A percentile compares a stretch with the other conserved stretches of the same genome.
Conservation (phyloP, 2,329 filamentous ascomycete species). For the Penicillium frequentans region DNA sequence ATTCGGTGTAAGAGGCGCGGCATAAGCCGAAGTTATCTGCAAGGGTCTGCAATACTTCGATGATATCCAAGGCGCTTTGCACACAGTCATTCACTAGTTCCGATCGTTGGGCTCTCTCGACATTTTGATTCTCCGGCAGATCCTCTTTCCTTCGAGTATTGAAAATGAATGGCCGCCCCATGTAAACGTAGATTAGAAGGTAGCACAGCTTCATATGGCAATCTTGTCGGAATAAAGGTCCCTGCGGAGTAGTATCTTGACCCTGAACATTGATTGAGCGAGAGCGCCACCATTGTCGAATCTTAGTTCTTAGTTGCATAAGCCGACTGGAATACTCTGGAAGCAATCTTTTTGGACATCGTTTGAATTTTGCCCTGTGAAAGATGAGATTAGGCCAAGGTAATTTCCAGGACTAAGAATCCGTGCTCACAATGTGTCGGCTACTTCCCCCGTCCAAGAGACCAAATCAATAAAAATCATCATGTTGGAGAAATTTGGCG, state of each 20-base stretch:
- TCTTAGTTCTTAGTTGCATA: constrained; percentile 32
- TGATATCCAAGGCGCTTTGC: constrained; percentile 51
- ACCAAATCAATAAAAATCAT: constrained; percentile 47
- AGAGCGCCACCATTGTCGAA: constrained; percentile 41
- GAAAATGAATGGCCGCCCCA: constrained; percentile 55
- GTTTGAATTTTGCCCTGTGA: constrained; percentile 36
- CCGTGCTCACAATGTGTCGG: constrained; percentile 39
- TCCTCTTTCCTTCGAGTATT: constrained; percentile 17
- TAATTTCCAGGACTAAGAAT: neutral
- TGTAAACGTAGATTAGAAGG: constrained; percentile 53
- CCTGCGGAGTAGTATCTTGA: constrained; percentile 39
- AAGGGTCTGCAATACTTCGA: constrained; percentile 51
- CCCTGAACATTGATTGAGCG: constrained; percentile 36
- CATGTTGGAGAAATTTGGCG: constrained; percentile 47
- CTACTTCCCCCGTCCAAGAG: constrained; percentile 37
- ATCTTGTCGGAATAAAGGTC: constrained; percentile 48
- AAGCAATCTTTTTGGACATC: constrained; percentile 36
- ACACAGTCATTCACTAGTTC: constrained; percentile 53
- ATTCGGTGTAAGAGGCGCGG: constrained; percentile 56
- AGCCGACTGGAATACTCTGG: constrained; percentile 37
- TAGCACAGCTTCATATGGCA: constrained; percentile 54
- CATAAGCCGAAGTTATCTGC: constrained; percentile 53
- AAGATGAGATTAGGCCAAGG: constrained; percentile 20
- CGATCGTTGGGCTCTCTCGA: constrained; percentile 27
- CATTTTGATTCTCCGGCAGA: neutral